Evolutionary conservation across 208 protist genomes (phyloP).

Genomic region (Balamuthia mandrillaris): DNA sequence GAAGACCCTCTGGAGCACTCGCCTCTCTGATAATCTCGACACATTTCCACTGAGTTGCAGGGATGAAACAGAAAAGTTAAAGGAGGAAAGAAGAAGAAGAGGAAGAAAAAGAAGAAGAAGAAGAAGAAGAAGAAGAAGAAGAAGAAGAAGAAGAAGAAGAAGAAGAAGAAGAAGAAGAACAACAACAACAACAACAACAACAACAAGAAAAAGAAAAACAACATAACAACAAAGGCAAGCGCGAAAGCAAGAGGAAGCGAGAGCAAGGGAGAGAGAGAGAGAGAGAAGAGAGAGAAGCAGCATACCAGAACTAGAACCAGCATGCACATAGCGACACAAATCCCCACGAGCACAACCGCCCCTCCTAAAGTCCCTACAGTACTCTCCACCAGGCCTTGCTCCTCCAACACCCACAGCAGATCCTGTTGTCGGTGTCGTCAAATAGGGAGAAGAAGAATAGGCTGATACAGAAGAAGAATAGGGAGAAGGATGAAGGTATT

Average conservation of each 20-base stretch:
- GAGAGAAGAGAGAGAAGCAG: not conserved
- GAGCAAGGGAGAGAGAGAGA: not conserved
- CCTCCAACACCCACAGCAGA: not conserved
- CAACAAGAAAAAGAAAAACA: not conserved
- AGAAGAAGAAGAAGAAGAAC: too few relatives aligned
- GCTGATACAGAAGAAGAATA: too few relatives aligned
- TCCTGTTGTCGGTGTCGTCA: not conserved
- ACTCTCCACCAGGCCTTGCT: not conserved
- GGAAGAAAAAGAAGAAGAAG: too few relatives aligned
- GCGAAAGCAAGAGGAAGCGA: not conserved
- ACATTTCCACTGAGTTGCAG: too few relatives aligned
- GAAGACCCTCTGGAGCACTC: too few relatives aligned
- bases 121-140: too few relatives aligned
- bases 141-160: too few relatives aligned
- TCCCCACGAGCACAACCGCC: not conserved
- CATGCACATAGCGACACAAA: not conserved
- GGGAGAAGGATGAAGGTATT: conserved; percentile 6
- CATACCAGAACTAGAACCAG: not conserved
- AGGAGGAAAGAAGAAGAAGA: too few relatives aligned
- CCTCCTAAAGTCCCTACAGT: not conserved
- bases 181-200: not conserved
- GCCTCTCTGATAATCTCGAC: too few relatives aligned
- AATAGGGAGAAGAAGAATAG: too few relatives aligned
- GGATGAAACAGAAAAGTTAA: too few relatives aligned
- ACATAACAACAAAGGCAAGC: not conserved